phyloP scores from a whole-genome alignment of 2,329 filamentous ascomycete species.

The Cladobotryum mycophilum region DNA sequence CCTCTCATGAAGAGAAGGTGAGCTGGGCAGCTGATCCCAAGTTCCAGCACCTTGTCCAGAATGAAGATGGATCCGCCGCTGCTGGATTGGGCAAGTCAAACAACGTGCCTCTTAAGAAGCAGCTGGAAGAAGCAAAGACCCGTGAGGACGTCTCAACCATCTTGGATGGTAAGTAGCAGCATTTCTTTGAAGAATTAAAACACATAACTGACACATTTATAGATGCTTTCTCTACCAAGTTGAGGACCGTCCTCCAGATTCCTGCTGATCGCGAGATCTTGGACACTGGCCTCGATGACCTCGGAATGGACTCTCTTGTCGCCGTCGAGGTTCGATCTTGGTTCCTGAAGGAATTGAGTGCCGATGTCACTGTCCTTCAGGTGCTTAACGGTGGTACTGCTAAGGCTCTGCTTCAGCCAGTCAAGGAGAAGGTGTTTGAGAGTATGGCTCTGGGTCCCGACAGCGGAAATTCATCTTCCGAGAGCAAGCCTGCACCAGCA shows the following conservation, averaged over 20 bases:
- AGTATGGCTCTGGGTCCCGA: background rate
- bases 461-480: background rate
- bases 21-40: background rate
- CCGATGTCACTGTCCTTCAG: constrained; percentile 42
- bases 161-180: background rate
- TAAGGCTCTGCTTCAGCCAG: background rate
- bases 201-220: background rate
- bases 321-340: constrained; percentile 39
- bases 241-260: background rate
- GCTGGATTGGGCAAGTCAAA: background rate
- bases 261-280: background rate
- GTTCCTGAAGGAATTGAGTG: constrained; percentile 38
- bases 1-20: background rate
- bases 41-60: background rate
- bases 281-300: background rate
- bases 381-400: constrained; percentile 14
- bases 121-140: background rate
- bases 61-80: background rate
- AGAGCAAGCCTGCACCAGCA: background rate
- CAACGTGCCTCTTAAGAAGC: background rate
- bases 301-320: constrained; percentile 23
- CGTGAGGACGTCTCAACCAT: background rate
- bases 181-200: too few species aligned
- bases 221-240: background rate
- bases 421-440: background rate